These are phyloP conservation scores for Fusarium sp. DNA, from an alignment of 2,329 filamentous ascomycete genomes.

Conservation along the genomic window DNA sequence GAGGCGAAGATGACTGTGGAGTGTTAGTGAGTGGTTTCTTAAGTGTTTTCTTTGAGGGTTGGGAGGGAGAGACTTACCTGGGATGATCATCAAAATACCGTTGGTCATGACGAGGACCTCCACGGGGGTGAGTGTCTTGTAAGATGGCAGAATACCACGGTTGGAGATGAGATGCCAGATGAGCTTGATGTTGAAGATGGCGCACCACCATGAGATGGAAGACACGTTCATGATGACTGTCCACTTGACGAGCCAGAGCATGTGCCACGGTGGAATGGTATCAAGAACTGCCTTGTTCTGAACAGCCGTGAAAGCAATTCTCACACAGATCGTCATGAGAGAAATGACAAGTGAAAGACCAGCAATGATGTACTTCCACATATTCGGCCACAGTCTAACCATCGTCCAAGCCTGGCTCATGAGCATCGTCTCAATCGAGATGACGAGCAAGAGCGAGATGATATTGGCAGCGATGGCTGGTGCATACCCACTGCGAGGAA, in stretches of 20 bases:
- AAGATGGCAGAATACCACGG: constrained; percentile 57
- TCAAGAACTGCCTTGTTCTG: constrained; percentile 48
- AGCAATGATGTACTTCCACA: constrained; percentile 46
- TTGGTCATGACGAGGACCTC: constrained; percentile 67
- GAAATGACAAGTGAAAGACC: constrained; percentile 50
- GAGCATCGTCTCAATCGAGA: constrained; percentile 59
- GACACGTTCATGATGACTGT: constrained; percentile 53
- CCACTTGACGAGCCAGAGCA: constrained; percentile 52
- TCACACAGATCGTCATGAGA: constrained; percentile 45
- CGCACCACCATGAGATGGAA: constrained; percentile 63
- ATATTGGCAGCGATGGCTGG: constrained; percentile 53
- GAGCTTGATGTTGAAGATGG: constrained; percentile 64
- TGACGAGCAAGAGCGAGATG: constrained; percentile 55
- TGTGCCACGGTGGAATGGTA: constrained; percentile 31
- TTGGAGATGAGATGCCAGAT: constrained; percentile 59
- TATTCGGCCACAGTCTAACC: constrained; percentile 57
- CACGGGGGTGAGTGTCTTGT: constrained; percentile 58
- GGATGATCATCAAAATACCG: constrained; percentile 64
- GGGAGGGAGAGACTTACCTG: constrained; percentile 52
- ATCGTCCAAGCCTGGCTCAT: constrained; percentile 64
- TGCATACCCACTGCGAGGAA: constrained; percentile 53
- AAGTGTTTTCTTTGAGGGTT: background rate
- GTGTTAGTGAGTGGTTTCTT: background rate
- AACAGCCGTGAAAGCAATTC: constrained; percentile 49
- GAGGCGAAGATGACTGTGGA: constrained; percentile 60